Evolutionary conservation across 1,139 yeast species (phyloP).

Genomic region (Diutina neorugosa): DNA sequence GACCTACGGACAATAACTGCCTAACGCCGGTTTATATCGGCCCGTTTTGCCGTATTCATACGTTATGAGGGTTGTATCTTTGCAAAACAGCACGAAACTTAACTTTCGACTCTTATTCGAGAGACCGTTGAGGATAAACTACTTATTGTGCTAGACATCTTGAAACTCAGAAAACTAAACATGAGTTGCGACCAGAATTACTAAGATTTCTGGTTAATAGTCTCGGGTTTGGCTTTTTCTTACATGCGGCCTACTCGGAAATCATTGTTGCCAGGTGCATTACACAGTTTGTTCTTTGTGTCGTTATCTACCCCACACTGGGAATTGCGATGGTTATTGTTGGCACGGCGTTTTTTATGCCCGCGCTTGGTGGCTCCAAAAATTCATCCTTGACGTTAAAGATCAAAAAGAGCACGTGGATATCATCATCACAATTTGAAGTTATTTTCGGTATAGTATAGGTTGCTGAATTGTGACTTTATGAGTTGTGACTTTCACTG

Average conservation of each 20-base stretch:
- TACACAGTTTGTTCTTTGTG: not conserved
- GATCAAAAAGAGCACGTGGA: not conserved
- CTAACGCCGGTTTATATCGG: not conserved
- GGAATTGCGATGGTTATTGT: not conserved
- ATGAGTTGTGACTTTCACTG: not conserved
- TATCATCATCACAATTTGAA: too few species aligned
- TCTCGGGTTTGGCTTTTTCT: too few species aligned
- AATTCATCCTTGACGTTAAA: not conserved
- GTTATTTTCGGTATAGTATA: too few species aligned
- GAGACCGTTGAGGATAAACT: not conserved
- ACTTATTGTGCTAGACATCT: not conserved
- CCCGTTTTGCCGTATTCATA: not conserved
- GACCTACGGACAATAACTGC: not conserved
- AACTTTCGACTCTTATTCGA: too few species aligned
- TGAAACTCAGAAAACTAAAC: too few species aligned
- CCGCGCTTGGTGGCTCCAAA: not conserved
- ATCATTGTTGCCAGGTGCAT: not conserved
- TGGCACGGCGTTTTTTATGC: not conserved
- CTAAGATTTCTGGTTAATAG: too few species aligned
- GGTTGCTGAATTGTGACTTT: too few species aligned
- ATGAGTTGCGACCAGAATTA: too few species aligned
- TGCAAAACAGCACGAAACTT: too few species aligned
- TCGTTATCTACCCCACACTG: not conserved
- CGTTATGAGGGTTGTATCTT: too few species aligned
- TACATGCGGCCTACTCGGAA: not conserved